A percentile compares a stretch with the other conserved stretches of the same genome.
phyloP scores from a whole-genome alignment of 805 yeast genomes.

The Wickerhamiella allomyrinae region DNA sequence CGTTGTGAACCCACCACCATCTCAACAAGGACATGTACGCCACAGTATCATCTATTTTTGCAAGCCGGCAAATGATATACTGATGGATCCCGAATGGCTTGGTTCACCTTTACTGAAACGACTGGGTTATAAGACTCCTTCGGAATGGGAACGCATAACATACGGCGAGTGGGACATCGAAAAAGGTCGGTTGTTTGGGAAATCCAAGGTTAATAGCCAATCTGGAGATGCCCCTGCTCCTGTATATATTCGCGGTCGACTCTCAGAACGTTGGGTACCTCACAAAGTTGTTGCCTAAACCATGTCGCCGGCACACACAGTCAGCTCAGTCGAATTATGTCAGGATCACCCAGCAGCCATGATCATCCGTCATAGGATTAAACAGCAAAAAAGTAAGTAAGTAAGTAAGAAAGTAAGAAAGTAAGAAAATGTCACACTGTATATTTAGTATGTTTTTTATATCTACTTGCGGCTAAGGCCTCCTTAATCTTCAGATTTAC shows the following conservation, averaged over 20 bases:
- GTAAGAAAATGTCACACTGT: too few relatives aligned
- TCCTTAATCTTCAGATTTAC: too few relatives aligned
- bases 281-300: conserved; percentile 2
- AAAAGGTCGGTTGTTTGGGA: conserved; percentile 34
- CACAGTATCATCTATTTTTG: conserved; percentile 32
- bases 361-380: too few relatives aligned
- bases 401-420: too few relatives aligned
- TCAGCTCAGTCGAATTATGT: too few relatives aligned
- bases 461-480: too few relatives aligned
- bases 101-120: conserved; percentile 27
- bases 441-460: too few relatives aligned
- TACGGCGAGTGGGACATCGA: conserved; percentile 34
- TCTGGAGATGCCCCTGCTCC: conserved; percentile 28
- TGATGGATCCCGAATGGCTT: conserved; percentile 31
- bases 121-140: conserved; percentile 23
- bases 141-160: conserved; percentile 28
- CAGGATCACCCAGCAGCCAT: too few relatives aligned
- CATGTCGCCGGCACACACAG: too few relatives aligned
- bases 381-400: too few relatives aligned
- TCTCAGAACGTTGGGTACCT: conserved; percentile 34
- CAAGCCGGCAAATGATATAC: conserved; percentile 27
- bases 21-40: conserved; percentile 28
- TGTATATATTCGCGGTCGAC: conserved; percentile 29
- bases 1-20: conserved; percentile 34
- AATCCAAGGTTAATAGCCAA: conserved; percentile 25